Evolutionary conservation across 805 yeast genomes (phyloP), one percentile per base, ranked within the genome.

Genomic region (Monosporozyma aerobia): DNA sequence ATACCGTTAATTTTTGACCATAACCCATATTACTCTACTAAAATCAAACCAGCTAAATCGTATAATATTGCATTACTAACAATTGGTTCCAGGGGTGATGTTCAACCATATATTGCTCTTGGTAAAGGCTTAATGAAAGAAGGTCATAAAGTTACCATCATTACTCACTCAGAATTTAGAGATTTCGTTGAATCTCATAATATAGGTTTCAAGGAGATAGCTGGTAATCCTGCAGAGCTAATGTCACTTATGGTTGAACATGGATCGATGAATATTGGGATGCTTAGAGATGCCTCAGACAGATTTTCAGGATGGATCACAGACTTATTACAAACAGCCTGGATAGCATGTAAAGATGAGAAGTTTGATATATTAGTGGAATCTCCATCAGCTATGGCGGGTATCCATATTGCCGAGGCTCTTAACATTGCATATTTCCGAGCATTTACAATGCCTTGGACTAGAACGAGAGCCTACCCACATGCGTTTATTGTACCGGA

Each of bases 371-470:
- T 92, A 19, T 73, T 92, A 55, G 87, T 92, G 53, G 98, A 92
- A 65, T 86, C 96, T n/a, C 98, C 98, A 0, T 85, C 95, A 1
- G 92, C 97, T 0, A 90, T 92, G 90, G 90, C 86, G 14, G 98
- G 98, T 9, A 79, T 90, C 47, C 98, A 92, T 62, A 87, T 92
- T 53, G 97, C 98, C 3, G 98, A 92, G 66, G 95, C 95, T 0
- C 69, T 92, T 53, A 80, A 82, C 22, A 85, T 92, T 53, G 96
- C 98, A 0, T 92, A 92, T 65, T 86, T 87, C 73, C 76, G 97
- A 61, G 97, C 97, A 0, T 92, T 92, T 65, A 92, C 98, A 0
- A 92, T 92, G 98, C 98, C 98, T 0, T 92, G 98, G 98, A 88
- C 97, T 0, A 72, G 96, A 55, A 90, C 98, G 0, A 76, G 95